A percentile compares a stretch with the other conserved stretches of the same genome.
Conservation (phyloP, 345 rosid species). For the Ricinus communis region DNA sequence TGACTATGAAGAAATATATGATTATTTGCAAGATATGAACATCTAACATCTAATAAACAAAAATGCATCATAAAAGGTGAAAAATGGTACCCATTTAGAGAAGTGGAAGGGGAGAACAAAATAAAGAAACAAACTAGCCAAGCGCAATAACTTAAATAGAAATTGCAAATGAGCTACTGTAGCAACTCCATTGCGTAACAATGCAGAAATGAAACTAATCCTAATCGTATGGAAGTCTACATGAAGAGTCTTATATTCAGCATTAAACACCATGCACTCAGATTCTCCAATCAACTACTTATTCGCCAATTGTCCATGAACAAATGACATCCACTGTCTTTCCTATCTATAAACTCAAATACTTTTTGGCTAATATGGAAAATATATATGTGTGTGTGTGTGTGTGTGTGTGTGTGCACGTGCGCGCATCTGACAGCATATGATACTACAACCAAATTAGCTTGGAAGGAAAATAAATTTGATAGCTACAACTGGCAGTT, state of each 20-base stretch:
- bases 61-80: background rate
- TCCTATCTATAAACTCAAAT: background rate
- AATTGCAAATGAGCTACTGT: background rate
- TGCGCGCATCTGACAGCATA: background rate
- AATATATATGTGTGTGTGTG: background rate
- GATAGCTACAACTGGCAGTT: background rate
- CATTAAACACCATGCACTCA: background rate
- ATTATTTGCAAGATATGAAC: background rate
- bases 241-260: background rate
- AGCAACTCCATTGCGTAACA: background rate
- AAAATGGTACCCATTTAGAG: background rate
- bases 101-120: too few relatives aligned
- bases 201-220: background rate
- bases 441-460: background rate
- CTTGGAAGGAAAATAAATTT: background rate
- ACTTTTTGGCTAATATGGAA: background rate
- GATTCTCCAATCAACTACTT: background rate
- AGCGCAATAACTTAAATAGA: background rate
- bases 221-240: background rate
- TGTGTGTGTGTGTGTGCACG: too few relatives aligned
- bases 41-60: background rate
- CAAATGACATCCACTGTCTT: background rate
- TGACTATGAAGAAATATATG: background rate
- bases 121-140: background rate
- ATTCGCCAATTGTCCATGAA: slow-evolving; percentile 1